A percentile compares a stretch with the other conserved stretches of the same genome.
These are phyloP conservation scores for Exophiala aquamarina DNA, from an alignment of 2,329 filamentous ascomycete genomes.

Conservation along the genomic window DNA sequence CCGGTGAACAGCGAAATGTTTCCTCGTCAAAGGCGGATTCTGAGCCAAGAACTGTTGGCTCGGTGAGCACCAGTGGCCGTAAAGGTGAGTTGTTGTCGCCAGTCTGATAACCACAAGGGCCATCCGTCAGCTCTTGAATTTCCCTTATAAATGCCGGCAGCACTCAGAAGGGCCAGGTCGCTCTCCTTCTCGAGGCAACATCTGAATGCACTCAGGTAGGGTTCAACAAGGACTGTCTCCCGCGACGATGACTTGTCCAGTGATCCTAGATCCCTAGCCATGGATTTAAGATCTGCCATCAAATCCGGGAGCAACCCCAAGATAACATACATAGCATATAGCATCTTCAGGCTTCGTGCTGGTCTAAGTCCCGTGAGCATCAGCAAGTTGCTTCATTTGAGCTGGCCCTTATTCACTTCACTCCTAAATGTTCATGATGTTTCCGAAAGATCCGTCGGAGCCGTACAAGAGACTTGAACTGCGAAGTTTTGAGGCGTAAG, in stretches of 20 bases:
- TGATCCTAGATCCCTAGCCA: neutral
- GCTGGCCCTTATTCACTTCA: slow-evolving; percentile 15
- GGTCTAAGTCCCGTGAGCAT: slow-evolving; percentile 19
- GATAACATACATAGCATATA: slow-evolving; percentile 17
- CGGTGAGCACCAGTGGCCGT: slow-evolving; percentile 13
- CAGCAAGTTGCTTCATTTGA: slow-evolving; percentile 18
- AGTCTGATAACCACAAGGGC: slow-evolving; percentile 20
- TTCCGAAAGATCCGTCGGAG: slow-evolving; percentile 20
- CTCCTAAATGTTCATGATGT: slow-evolving; percentile 16
- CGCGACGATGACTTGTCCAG: neutral
- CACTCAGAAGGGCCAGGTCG: slow-evolving; percentile 17
- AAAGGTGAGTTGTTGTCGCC: slow-evolving; percentile 19
- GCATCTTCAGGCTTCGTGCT: slow-evolving; percentile 21
- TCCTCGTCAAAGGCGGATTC: slow-evolving; percentile 17
- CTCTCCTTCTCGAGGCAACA: slow-evolving; percentile 17
- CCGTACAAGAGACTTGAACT: slow-evolving; percentile 19
- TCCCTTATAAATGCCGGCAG: slow-evolving; percentile 18
- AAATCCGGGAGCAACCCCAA: slow-evolving; percentile 16
- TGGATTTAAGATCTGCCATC: neutral
- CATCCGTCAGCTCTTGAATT: slow-evolving; percentile 6
- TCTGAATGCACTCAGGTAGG: slow-evolving; percentile 14
- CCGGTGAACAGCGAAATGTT: neutral
- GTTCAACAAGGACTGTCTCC: slow-evolving; percentile 9
- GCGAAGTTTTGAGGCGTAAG: slow-evolving; percentile 19
- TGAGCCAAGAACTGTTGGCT: slow-evolving; percentile 8